phyloP scores from a whole-genome alignment of 73 alveolate species.

The Blepharisma stoltei region DNA sequence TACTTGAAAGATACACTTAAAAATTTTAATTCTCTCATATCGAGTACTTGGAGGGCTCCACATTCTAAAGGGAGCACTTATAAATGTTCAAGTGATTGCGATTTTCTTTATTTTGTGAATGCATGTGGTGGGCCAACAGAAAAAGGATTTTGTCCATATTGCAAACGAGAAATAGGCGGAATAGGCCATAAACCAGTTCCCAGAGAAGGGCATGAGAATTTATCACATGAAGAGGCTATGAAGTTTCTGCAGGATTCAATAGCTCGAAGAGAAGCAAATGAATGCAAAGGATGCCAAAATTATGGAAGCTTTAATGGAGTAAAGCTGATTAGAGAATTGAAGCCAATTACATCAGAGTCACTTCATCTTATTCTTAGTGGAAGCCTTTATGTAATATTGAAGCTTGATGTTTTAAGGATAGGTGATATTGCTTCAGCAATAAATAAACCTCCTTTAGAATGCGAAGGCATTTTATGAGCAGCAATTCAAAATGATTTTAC shows the following conservation, averaged over 20 bases:
- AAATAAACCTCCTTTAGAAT: background rate
- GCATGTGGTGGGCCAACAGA: conserved; percentile 20
- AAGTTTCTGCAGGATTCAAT: background rate
- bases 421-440: background rate
- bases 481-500: background rate
- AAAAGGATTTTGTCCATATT: conserved; percentile 9
- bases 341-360: background rate
- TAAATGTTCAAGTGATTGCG: conserved; percentile 26
- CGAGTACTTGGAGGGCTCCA: background rate
- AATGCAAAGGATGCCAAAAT: background rate
- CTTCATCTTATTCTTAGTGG: background rate
- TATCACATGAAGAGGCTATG: conserved; percentile 28
- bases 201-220: conserved; percentile 29
- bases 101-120: conserved; percentile 22
- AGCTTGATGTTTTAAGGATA: background rate
- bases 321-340: background rate
- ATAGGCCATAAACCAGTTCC: conserved; percentile 7
- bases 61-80: conserved; percentile 17
- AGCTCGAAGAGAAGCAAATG: background rate
- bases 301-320: background rate
- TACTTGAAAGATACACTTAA: background rate
- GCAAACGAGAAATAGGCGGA: conserved; percentile 25
- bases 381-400: background rate
- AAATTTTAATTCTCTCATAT: background rate
- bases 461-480: background rate